Conservation (phyloP, 257 asterid genomes). For the Craterostigma plantagineum region DNA sequence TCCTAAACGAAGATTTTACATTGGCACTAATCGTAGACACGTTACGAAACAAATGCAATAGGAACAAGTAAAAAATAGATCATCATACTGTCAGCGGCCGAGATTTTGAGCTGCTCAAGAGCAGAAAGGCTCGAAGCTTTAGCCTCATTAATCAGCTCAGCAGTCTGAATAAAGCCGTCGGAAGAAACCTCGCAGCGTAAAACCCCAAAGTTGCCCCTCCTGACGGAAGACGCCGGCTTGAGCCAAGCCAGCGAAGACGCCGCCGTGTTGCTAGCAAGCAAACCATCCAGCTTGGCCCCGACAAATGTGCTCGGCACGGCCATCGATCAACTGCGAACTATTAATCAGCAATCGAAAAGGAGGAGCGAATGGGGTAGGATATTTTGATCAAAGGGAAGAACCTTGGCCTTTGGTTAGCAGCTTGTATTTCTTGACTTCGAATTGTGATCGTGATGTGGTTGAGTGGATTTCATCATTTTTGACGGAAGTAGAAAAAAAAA, state of each 20-base stretch:
- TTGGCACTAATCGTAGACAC: not conserved
- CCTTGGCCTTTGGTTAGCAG: too few relatives aligned
- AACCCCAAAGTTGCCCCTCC: conserved; percentile 22
- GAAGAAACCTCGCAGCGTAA: conserved; percentile 40
- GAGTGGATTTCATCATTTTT: not conserved
- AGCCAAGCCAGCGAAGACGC: conserved; percentile 23
- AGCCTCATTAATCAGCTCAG: conserved; percentile 23
- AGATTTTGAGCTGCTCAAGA: conserved; percentile 66
- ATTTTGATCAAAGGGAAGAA: too few relatives aligned
- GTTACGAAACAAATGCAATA: not conserved
- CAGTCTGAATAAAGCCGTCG: conserved; percentile 24
- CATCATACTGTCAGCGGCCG: conserved; percentile 63
- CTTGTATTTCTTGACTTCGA: too few relatives aligned
- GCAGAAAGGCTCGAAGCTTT: conserved; percentile 73
- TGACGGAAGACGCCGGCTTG: conserved; percentile 22
- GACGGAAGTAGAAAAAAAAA: not conserved
- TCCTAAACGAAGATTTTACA: too few relatives aligned
- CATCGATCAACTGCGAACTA: conserved; percentile 18
- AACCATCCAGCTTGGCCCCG: conserved; percentile 60
- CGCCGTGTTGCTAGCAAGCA: conserved; percentile 33
- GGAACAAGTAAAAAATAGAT: not conserved
- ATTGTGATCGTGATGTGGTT: not conserved
- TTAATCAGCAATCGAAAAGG: conserved; percentile 1
- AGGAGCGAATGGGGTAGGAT: conserved; percentile 9
- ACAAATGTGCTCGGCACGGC: conserved; percentile 57